Evolutionary conservation across 2,329 filamentous ascomycete species (phyloP), one percentile per base, ranked within the genome.

Genomic region (Coniochaeta prunicola): DNA sequence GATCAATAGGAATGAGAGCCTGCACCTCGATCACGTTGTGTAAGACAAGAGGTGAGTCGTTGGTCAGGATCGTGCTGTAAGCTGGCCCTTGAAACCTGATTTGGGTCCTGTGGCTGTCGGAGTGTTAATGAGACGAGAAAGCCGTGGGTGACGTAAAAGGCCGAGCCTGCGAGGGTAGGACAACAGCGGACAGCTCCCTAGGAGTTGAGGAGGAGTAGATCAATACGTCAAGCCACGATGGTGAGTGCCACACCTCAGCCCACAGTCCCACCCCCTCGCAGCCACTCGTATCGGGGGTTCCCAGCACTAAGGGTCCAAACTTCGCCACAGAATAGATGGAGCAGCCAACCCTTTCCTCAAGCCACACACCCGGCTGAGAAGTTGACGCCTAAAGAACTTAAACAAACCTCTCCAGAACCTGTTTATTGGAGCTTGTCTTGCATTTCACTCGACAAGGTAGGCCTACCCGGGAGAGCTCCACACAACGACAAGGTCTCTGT

Each of bases 141-240:
- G 45, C 45, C 12, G 15, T 38, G 30, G n/a, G 45, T 50, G 45
- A 50, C 45, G 45, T 50, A 50, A 50, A 33, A 48, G 15, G 45
- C 45, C 21, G 45, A 50, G 45, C 24, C 13, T n/a, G 45, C 15
- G 45, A 28, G 45, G 10, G 45, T 50, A 50, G 45, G 45, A 50
- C 45, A 50, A n/a, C 21, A 50, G 45, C 24, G 24, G 40, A 50
- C 45, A 50, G 45, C 21, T 30, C 26, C 21, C 42, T 21, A 5
- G 24, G 10, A n/a, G 9, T 30, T 26, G 21, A 50, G 45, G 45
- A 45, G 40, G 24, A 45, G 45, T 4, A 26, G 45, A 50, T 30
- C 45, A 50, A 50, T 50, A 50, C 45, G 45, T 50, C 45, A 50
- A 50, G 45, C 45, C 45, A 50, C 45, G 45, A 50, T 50, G n/a